A percentile compares a stretch with the other conserved stretches of the same genome.
Conservation (phyloP, 2,329 filamentous ascomycete species). For the Phaeosphaeriaceae sp. region DNA sequence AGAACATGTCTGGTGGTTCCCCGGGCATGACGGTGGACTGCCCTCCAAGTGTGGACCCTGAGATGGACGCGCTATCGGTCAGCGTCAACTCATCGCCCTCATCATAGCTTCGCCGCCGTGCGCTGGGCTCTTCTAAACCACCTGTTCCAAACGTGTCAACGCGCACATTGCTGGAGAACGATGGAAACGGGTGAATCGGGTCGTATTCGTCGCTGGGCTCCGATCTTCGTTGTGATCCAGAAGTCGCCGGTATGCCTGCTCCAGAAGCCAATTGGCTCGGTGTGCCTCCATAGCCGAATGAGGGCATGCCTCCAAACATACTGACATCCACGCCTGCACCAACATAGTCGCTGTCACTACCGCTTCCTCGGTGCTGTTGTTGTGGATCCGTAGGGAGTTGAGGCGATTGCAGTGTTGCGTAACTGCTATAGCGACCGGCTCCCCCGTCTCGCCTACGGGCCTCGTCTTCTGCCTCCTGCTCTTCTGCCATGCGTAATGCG, state of each 20-base stretch:
- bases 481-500: constrained; percentile 83
- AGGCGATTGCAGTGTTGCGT: constrained; percentile 50
- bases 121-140: constrained; percentile 77
- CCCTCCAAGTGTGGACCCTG: constrained; percentile 31
- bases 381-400: constrained; percentile 48
- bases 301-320: constrained; percentile 71
- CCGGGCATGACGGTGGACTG: constrained; percentile 45
- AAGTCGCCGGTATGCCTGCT: constrained; percentile 49
- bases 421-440: constrained; percentile 59
- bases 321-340: constrained; percentile 70
- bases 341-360: constrained; percentile 73
- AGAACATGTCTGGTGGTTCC: constrained; percentile 90
- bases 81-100: constrained; percentile 79
- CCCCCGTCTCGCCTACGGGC: constrained; percentile 66
- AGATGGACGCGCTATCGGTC: constrained; percentile 45
- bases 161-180: constrained; percentile 67
- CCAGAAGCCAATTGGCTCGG: constrained; percentile 50
- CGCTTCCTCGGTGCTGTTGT: constrained; percentile 28
- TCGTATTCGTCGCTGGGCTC: constrained; percentile 53
- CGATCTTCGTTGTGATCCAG: constrained; percentile 55
- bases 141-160: constrained; percentile 93
- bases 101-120: constrained; percentile 82
- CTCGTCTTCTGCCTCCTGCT: constrained; percentile 70
- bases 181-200: constrained; percentile 63
- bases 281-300: constrained; percentile 66